Base-by-base conservation (phyloP, 805 yeast species). In the Ogataea populi-albae region DNA sequence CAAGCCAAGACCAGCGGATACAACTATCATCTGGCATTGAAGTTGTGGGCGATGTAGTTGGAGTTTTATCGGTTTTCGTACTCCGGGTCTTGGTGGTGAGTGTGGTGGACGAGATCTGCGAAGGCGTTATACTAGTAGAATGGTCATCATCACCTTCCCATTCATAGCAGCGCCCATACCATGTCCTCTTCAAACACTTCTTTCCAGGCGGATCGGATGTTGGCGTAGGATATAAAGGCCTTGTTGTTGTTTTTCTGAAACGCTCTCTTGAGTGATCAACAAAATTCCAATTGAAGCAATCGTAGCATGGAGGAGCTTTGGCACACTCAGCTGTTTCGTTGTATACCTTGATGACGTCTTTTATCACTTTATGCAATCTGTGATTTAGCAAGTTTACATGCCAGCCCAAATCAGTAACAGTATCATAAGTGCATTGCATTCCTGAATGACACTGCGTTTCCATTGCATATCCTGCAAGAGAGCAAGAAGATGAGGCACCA, bases 361-460 rank as follows among this genome's bases (percentile, higher is more conserved):
- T 95, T 34, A 93, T 86, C 3, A 93, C 95, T 0, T 88, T 83
- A 50, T 85, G 93, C 35, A 93, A 86, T 28, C 96, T 69, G 60
- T 93, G 98, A 59, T 91, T 87, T 44, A 85, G 68, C 59, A 93
- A 64, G 50, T 82, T 87, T 11, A 89, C 89, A 52, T 78, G 81
- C 96, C 97, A 91, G 2, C 97, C 97, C 45, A 73, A 65, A 49
- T 93, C 98, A 3, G 73, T 71, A 9, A 89, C 96, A 8, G 83
- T 89, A 52, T 93, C 98, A 62, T 91, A 93, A 19, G 81, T 71
- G 59, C 98, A 93, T 35, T 77, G 77, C 56, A 73, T 73, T 0
- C 98, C 98, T 0, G 95, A 75, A 58, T 93, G 98, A 57, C 98
- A 93, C 30, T 81, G 81, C 0, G 96, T 81, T 54, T 93, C 98